These are phyloP conservation scores for Heliamphora exappendiculata DNA, from an alignment of 148 eudicot genomes.

Conservation along the genomic window DNA sequence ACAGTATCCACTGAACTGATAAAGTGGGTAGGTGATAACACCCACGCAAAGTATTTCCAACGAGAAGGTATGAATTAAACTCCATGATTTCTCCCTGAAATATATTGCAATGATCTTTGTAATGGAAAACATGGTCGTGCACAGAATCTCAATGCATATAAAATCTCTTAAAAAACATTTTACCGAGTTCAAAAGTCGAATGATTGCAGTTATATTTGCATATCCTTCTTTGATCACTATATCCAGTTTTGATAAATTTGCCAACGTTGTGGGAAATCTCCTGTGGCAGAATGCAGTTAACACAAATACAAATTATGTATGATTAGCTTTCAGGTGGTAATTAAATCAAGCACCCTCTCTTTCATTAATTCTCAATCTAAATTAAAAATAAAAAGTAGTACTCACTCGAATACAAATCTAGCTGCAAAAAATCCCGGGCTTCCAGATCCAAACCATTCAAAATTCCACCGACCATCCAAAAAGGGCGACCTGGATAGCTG, in stretches of 20 bases:
- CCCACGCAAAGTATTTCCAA: not conserved
- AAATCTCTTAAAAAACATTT: conserved; percentile 12
- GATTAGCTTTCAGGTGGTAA: conserved; percentile 1
- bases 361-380: not conserved
- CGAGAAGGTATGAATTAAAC: not conserved
- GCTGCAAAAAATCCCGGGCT: conserved; percentile 59
- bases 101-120: not conserved
- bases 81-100: not conserved
- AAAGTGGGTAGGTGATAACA: not conserved
- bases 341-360: not conserved
- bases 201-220: conserved; percentile 51
- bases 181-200: conserved; percentile 73
- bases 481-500: conserved; percentile 81
- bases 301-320: conserved; percentile 13
- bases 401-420: conserved; percentile 57
- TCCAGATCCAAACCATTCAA: conserved; percentile 83
- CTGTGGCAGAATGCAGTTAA: conserved; percentile 35
- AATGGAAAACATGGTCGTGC: not conserved
- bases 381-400: conserved; percentile 12
- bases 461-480: conserved; percentile 84
- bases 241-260: conserved; percentile 67
- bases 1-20: not conserved
- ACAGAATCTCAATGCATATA: not conserved
- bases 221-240: conserved; percentile 56
- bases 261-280: conserved; percentile 63